Evolutionary conservation across 2,329 filamentous ascomycete genomes (phyloP), one percentile per base, ranked within the genome.

Genomic region (Lasiodiplodia citricola): DNA sequence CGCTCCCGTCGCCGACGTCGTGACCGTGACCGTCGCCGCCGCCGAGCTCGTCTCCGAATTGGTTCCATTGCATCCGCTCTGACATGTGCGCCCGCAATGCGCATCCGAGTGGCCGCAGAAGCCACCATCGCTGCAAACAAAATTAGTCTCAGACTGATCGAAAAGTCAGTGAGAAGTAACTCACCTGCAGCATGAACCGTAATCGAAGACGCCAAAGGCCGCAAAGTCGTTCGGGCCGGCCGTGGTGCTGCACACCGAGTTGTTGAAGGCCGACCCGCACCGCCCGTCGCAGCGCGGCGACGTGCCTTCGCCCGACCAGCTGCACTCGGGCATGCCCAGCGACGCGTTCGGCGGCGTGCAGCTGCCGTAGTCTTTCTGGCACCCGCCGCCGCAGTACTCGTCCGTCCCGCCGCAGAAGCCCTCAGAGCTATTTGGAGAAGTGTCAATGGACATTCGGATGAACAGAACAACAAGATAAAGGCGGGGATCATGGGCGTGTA

Each of bases 281-380:
- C 58, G 52, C 6, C 67, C 67, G 58, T 68, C 67, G 51, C 67
- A 68, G 35, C 67, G 67, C 6, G 67, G 67, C 25, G 51, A 57
- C 13, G 57, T 64, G 51, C 67, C 67, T 14, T 37, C 37, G 21
- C 28, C 60, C 6, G 67, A 58, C 67, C 67, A 68, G 51, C 58
- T 64, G 55, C 67, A 68, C 4, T 16, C 38, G 18, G 67, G 67
- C 25, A 52, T 41, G 50, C 67, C 67, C n/a, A 68, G 58, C 18
- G 67, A 52, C 18, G 16, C 21, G 35, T 68, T 68, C 3, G 67
- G 58, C 13, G 41, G 8, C 13, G 4, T 35, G 51, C 67, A 68
- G 25, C n/a, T 65, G 37, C 67, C 58, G 52, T 50, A 68, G 18
- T 58, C 67, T 21, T 37, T 4, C 25, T 68, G 67, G 55, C 67